Base-by-base conservation (phyloP, 805 yeast genomes). In the Metschnikowia corniflorae region DNA sequence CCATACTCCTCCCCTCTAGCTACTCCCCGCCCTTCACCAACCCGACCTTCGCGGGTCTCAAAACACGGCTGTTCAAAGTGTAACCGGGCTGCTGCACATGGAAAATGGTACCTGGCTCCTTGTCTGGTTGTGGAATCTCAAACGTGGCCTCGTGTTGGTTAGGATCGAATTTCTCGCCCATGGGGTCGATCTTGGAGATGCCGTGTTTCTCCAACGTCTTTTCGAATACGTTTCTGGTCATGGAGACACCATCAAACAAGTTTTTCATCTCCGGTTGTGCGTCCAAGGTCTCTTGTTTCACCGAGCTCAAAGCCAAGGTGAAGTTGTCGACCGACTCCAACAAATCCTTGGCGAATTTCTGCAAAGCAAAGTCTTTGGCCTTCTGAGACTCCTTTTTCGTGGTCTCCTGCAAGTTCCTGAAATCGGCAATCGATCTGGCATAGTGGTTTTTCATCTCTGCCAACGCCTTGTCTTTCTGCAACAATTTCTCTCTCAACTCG, bases 21-120 rank as follows among this genome's bases (percentile, higher is more conserved):
- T 31, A 36, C 29, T 43, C 43, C 18, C 47, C 53, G 42, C 63
- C 77, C 68, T 83, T 86, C 49, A 88, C 96, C 55, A 88, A 77
- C 51, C 97, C 97, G 49, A 88, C 97, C 73, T 88, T 88, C 41
- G 97, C 96, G 21, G 97, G 95, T 67, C 97, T 78, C 58, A 88
- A 73, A 22, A 88, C 95, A 60, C 97, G 77, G 52, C 82, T 78
- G 67, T 87, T 87, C 55, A 87, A 73, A 42, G 82, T 79, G 68
- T 81, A 88, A 28, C 97, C 97, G 16, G 82, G 75, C 66, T 85
- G 96, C 68, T 88, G 96, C 42, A 89, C 96, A 55, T 78, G 86
- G 78, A 89, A 84, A 41, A 88, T 86, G 18, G 96, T 82, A 42
- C 96, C 96, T 13, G 96, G 86, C 63, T 85, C 91, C 63, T 86